These are phyloP conservation scores for Salix koriyanagi DNA, from an alignment of 345 rosid species.

Conservation along the genomic window DNA sequence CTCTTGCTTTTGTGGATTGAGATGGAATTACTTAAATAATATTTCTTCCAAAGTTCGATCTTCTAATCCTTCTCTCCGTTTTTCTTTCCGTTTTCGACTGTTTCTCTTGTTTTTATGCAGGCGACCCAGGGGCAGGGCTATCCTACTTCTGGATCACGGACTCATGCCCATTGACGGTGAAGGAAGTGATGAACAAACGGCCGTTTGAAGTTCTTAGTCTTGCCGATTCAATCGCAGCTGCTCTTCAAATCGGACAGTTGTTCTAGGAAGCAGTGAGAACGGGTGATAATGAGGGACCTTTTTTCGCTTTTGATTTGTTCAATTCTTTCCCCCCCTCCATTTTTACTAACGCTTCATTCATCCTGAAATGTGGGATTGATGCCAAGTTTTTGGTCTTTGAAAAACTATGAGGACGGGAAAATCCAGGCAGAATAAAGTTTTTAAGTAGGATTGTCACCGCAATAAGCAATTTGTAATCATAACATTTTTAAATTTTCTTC, in stretches of 20 bases:
- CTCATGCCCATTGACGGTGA: conserved; percentile 79
- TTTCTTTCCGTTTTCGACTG: background rate
- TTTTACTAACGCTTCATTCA: background rate
- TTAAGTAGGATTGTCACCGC: too few relatives aligned
- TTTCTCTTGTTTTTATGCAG: conserved; percentile 28
- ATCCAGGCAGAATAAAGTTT: too few relatives aligned
- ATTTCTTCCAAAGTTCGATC: background rate
- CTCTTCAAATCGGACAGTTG: conserved; percentile 54
- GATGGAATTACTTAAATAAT: background rate
- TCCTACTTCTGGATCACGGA: conserved; percentile 95
- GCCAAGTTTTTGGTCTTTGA: too few relatives aligned
- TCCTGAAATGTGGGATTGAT: too few relatives aligned
- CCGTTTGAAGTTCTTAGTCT: conserved; percentile 95
- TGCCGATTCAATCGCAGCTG: conserved; percentile 74
- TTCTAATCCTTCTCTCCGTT: background rate
- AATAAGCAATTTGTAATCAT: too few relatives aligned
- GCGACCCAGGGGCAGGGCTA: conserved; percentile 62
- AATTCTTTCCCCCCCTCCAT: background rate
- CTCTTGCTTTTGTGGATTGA: background rate
- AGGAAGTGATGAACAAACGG: conserved; percentile 57
- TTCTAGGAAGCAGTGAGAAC: background rate
- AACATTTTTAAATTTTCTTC: too few relatives aligned
- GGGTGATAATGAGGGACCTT: background rate
- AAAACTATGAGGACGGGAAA: too few relatives aligned
- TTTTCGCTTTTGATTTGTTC: background rate